A percentile compares a stretch with the other conserved stretches of the same genome.
phyloP scores from a whole-genome alignment of 129 eudicot genomes.

The Dittrichia graveolens region DNA sequence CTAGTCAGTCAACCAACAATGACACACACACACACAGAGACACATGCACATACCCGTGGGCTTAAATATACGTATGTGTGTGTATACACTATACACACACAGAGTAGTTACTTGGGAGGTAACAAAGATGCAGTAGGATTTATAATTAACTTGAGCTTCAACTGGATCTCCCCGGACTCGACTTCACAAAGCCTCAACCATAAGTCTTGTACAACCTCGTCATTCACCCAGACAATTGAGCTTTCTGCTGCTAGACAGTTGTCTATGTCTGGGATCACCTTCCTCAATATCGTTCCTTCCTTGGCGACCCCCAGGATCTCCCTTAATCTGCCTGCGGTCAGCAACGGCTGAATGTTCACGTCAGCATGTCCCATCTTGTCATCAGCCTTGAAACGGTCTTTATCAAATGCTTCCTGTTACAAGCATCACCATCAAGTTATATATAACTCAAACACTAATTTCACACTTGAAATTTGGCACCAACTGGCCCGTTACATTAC shows the following conservation, averaged over 20 bases:
- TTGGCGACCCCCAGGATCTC: slow-evolving; percentile 51
- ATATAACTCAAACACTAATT: no score
- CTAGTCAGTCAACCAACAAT: no score
- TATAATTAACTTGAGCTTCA: slow-evolving; percentile 46
- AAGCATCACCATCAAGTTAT: not conserved
- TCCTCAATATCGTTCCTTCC: slow-evolving; percentile 47
- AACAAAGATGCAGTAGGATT: not conserved
- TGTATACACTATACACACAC: no score
- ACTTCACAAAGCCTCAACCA: slow-evolving; percentile 60
- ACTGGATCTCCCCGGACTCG: slow-evolving; percentile 57
- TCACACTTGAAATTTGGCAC: no score
- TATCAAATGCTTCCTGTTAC: slow-evolving; percentile 61
- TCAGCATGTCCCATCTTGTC: slow-evolving; percentile 73
- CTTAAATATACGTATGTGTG: no score
- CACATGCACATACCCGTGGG: no score
- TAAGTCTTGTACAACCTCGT: slow-evolving; percentile 61
- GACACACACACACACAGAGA: no score
- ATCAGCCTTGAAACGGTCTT: slow-evolving; percentile 64
- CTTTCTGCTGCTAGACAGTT: slow-evolving; percentile 54
- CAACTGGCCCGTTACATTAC: no score
- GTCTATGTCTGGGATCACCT: slow-evolving; percentile 53
- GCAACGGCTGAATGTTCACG: slow-evolving; percentile 53
- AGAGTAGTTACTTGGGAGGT: not conserved
- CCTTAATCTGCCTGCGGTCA: slow-evolving; percentile 48
- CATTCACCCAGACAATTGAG: slow-evolving; percentile 44